A percentile compares a stretch with the other conserved stretches of the same genome.
These are phyloP conservation scores for Orbilia oligospora DNA, from an alignment of 2,329 filamentous ascomycete species.

Conservation along the genomic window DNA sequence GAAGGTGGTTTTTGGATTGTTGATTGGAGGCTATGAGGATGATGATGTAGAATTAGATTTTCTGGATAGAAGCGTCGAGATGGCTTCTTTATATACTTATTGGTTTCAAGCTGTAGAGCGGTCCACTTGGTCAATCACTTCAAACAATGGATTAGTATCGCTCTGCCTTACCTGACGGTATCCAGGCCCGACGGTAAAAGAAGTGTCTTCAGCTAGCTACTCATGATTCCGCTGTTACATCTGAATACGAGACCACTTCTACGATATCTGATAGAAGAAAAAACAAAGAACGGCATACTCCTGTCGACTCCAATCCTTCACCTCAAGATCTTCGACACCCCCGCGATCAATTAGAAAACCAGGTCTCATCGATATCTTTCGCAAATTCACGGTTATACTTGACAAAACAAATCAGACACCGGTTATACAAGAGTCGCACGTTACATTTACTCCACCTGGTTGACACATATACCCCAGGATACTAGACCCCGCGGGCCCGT, in stretches of 20 bases:
- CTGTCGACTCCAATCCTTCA: background rate
- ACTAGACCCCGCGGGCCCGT: background rate
- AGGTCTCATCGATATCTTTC: background rate
- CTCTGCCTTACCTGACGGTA: background rate
- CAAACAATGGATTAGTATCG: too few relatives aligned
- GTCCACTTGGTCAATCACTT: too few relatives aligned
- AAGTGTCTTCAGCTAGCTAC: background rate
- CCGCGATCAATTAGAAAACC: background rate
- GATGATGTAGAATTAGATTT: background rate
- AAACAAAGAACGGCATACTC: background rate
- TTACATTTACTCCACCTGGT: slow-evolving; percentile 1
- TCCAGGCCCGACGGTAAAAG: slow-evolving; percentile 17
- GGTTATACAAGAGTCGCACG: background rate
- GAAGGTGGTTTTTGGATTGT: background rate
- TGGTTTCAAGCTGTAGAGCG: background rate
- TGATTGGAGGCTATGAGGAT: background rate
- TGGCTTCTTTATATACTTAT: slow-evolving; percentile 7
- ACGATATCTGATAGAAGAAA: background rate
- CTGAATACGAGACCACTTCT: background rate
- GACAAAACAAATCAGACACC: background rate
- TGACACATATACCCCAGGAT: background rate
- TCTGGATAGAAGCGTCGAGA: background rate
- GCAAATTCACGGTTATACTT: background rate
- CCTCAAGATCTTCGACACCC: background rate
- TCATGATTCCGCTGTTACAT: too few relatives aligned